Evolutionary conservation across 192 early-diverging fungal genomes (phyloP), one percentile per base, ranked within the genome.

Genomic region (Coemansia sp.): DNA sequence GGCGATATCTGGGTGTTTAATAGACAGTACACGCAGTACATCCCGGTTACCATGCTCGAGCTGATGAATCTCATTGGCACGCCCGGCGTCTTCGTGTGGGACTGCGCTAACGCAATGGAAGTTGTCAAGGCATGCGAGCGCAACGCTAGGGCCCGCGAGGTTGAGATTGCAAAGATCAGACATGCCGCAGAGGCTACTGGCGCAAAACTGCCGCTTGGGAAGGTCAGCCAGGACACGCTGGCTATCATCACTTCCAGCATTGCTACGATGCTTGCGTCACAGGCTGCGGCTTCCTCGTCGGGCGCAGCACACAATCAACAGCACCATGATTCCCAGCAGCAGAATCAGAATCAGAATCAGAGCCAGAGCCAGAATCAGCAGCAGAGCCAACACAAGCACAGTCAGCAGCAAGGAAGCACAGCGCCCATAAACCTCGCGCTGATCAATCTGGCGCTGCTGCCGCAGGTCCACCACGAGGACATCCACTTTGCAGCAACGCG

Each of bases 1-100:
- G 97, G 97, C 58, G 97, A 99, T 71, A 92, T 98, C 49, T 99
- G 97, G 97, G 96, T 95, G 42, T 99, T 99, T 70, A 98, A 99
- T 85, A 92, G 92, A 71, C 90, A 90, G 63, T 98, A 95, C 85
- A 97, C 95, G 41, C 97, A 99, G 85, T 99, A 99, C 83, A 95
- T 99, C 64, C 97, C 97, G 7, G 91, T 97, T 16, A 92, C 90
- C 40, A 79, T 96, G 9, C 87, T 92, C 73, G 95, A 97, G 70
- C 81, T 99, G 55, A 94, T 97, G 82, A 89, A 88, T 43, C 96
- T 94, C 94, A 80, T 99, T 6, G 97, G 97, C 37, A 92, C 95
- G 5, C 97, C 97, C 10, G 91, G 91, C 51, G 93, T 98, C 47
- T 99, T 93, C 77, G 94, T 99, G 9, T 99, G 94, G 86, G 97